Percentiles rank a stretch among this genome's conserved stretches.
These are phyloP conservation scores for Apiotrichum sp. DNA, from an alignment of 1,284 basidiomycete species.

Conservation along the genomic window DNA sequence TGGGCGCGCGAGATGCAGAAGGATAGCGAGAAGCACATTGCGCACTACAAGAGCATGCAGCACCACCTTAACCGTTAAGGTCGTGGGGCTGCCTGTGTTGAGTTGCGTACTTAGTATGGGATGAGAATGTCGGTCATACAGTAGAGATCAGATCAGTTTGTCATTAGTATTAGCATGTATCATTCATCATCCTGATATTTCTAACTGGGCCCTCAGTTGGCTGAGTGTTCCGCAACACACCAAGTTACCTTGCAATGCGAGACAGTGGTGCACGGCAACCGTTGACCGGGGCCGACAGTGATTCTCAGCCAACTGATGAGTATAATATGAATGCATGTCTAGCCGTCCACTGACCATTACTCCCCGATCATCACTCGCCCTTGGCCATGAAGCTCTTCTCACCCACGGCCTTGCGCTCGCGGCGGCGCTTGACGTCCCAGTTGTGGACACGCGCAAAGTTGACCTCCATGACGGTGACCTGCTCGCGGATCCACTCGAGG, in stretches of 20 bases:
- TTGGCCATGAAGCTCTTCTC: background rate
- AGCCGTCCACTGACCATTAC: no score
- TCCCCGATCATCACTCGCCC: no score
- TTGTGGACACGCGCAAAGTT: conserved; percentile 96
- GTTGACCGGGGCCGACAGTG: no score
- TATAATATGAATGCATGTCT: no score
- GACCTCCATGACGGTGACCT: conserved; percentile 96
- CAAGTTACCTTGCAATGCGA: no score
- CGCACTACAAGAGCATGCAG: conserved; percentile 56
- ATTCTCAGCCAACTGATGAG: no score
- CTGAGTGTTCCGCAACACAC: no score
- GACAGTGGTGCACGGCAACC: no score
- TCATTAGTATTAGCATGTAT: background rate
- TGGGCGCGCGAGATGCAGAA: conserved; percentile 95
- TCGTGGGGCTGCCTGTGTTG: background rate
- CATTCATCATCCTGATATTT: no score
- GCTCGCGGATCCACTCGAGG: conserved; percentile 87
- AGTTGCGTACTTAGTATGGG: no score
- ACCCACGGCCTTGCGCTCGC: conserved; percentile 14
- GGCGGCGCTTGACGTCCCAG: conserved; percentile 45
- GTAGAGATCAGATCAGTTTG: background rate
- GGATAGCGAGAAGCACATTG: conserved; percentile 70
- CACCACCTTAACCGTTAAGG: conserved; percentile 21
- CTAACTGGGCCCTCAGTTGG: no score
- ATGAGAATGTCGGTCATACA: background rate